Evolutionary conservation across 1,284 basidiomycete genomes (phyloP).

Genomic region (Cystobasidium pallidum): DNA sequence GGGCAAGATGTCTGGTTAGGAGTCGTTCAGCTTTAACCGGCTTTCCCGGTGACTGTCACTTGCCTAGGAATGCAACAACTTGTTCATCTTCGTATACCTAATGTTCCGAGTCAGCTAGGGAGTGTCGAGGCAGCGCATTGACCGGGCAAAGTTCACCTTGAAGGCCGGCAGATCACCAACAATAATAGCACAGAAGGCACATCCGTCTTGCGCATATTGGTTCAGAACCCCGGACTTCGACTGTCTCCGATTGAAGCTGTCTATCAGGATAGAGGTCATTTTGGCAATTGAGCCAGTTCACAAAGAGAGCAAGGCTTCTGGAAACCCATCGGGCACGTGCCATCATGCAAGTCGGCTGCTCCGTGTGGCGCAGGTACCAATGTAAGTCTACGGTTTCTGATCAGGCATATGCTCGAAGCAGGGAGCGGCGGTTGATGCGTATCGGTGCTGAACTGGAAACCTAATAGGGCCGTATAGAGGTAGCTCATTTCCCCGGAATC

Average conservation of each 20-base stretch:
- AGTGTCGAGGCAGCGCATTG: neutral
- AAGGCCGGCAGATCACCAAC: conserved; percentile 27
- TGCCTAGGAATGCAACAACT: conserved; percentile 44
- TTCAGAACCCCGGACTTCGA: neutral
- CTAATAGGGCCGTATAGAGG: no score
- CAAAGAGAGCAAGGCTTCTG: no score
- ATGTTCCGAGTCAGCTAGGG: neutral
- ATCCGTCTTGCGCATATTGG: neutral
- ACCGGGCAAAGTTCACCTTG: conserved; percentile 22
- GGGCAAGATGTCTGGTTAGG: conserved; percentile 43
- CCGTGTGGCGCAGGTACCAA: no score
- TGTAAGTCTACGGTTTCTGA: no score
- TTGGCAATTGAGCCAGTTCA: neutral
- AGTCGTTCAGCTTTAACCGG: neutral
- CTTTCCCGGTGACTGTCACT: neutral
- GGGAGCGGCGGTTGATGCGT: no score
- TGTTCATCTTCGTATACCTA: conserved; percentile 45
- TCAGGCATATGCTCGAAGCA: no score
- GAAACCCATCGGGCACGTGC: no score
- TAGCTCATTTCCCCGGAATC: no score
- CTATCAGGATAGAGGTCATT: conserved; percentile 39
- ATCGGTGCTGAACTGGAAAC: no score
- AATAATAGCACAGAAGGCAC: conserved; percentile 46
- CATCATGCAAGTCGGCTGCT: no score
- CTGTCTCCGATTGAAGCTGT: conserved; percentile 6